Percentiles rank a stretch among this genome's conserved stretches.
Evolutionary conservation across 2,329 filamentous ascomycete species (phyloP).

Genomic region (Leptographium procerum): DNA sequence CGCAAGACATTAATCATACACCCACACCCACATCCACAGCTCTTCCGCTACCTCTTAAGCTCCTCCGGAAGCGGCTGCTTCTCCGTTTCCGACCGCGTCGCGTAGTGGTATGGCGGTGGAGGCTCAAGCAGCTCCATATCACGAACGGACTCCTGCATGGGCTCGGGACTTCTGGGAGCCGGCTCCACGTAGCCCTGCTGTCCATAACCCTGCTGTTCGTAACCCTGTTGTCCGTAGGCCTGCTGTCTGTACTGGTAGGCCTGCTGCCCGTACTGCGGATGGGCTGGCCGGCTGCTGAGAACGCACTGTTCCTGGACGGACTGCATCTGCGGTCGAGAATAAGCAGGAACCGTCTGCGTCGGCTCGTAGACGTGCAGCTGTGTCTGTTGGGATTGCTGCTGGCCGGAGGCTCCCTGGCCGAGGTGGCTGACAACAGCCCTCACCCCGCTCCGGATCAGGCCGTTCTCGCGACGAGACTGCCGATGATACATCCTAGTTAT

Average conservation of each 20-base stretch:
- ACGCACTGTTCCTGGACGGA: not conserved
- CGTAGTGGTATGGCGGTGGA: not conserved
- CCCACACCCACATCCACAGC: no score
- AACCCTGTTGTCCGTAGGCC: no score
- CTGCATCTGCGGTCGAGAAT: not conserved
- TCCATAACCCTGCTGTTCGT: no score
- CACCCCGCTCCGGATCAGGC: not conserved
- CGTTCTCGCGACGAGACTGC: not conserved
- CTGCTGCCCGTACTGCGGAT: not conserved
- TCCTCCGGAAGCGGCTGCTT: not conserved
- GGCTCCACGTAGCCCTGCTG: no score
- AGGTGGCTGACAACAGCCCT: not conserved
- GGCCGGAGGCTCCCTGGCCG: not conserved
- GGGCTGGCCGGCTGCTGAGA: no score
- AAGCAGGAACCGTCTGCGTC: not conserved
- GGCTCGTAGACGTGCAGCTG: not conserved
- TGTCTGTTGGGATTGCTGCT: not conserved
- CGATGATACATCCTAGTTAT: not conserved
- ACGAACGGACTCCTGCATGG: not conserved
- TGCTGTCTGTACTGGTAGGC: not conserved
- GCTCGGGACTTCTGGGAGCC: not conserved
- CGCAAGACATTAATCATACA: no score
- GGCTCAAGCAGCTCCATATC: not conserved
- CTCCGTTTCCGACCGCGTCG: not conserved
- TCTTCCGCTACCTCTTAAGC: not conserved